phyloP scores from a whole-genome alignment of 441 rosid genomes.

The Omphalea diandra region DNA sequence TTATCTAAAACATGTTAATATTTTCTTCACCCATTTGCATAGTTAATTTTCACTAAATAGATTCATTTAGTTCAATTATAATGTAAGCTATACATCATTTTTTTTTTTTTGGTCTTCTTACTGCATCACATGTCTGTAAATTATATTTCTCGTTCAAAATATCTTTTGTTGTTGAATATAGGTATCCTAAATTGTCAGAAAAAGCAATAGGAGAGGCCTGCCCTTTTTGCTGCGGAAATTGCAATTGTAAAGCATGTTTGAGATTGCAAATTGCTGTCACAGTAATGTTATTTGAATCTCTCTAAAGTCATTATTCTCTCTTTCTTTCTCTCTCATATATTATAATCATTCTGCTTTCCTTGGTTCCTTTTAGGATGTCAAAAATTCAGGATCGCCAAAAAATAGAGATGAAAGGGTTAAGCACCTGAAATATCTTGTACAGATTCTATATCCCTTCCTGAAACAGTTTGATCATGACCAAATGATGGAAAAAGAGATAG shows the following conservation, averaged over 20 bases:
- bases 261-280: background rate
- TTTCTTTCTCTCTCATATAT: background rate
- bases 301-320: background rate
- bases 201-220: conserved; percentile 38
- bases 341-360: background rate
- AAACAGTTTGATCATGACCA: conserved; percentile 34
- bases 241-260: conserved; percentile 51
- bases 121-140: background rate
- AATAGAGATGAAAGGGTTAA: conserved; percentile 18
- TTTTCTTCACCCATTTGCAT: background rate
- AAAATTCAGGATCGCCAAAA: conserved; percentile 6
- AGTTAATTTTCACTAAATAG: background rate
- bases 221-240: conserved; percentile 45
- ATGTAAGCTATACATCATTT: background rate
- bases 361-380: background rate
- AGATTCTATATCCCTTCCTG: conserved; percentile 34
- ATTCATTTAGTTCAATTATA: background rate
- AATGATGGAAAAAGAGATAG: conserved; percentile 34
- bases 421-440: conserved; percentile 33
- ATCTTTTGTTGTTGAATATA: conserved; percentile 3
- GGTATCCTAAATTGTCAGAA: conserved; percentile 47
- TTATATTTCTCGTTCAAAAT: background rate
- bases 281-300: background rate
- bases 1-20: background rate
- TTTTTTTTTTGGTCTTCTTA: background rate